phyloP scores from a whole-genome alignment of 1,284 basidiomycete species.

The Cystobasidium pallidum region DNA sequence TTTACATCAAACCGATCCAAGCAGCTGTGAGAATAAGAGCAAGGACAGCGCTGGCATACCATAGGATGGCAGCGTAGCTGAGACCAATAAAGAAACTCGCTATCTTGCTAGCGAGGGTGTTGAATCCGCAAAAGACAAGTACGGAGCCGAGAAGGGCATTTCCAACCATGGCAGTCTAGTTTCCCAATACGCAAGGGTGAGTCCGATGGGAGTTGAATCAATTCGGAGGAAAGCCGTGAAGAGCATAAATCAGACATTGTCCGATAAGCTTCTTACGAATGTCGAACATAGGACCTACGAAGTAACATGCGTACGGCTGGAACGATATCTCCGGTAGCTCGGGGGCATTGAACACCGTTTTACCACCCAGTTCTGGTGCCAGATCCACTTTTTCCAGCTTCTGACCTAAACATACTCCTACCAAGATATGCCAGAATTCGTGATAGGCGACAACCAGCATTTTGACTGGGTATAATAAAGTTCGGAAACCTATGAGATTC shows the following conservation, averaged over 20 bases:
- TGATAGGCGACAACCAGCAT: conserved; percentile 45
- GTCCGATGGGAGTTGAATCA: no score
- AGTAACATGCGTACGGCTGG: conserved; percentile 37
- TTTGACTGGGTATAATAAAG: conserved; percentile 45
- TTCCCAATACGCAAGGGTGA: no score
- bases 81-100: conserved; percentile 79
- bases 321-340: conserved; percentile 4
- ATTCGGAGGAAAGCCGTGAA: no score
- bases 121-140: conserved; percentile 85
- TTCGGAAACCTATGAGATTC: conserved; percentile 42
- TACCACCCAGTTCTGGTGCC: conserved; percentile 40
- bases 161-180: conserved; percentile 35
- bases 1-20: conserved; percentile 61
- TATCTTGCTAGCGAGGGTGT: conserved; percentile 89
- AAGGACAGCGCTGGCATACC: conserved; percentile 33
- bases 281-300: conserved; percentile 1
- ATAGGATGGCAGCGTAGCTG: conserved; percentile 74
- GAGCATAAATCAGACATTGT: no score
- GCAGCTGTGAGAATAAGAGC: conserved; percentile 16
- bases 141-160: conserved; percentile 75
- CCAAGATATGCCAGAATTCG: conserved; percentile 45
- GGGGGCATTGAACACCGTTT: conserved; percentile 23
- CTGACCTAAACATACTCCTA: conserved; percentile 35
- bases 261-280: no score
- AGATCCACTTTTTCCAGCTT: conserved; percentile 30